Evolutionary conservation across 2,329 filamentous ascomycete species (phyloP), one percentile per base, ranked within the genome.

Genomic region (Pseudopyricularia javanii): DNA sequence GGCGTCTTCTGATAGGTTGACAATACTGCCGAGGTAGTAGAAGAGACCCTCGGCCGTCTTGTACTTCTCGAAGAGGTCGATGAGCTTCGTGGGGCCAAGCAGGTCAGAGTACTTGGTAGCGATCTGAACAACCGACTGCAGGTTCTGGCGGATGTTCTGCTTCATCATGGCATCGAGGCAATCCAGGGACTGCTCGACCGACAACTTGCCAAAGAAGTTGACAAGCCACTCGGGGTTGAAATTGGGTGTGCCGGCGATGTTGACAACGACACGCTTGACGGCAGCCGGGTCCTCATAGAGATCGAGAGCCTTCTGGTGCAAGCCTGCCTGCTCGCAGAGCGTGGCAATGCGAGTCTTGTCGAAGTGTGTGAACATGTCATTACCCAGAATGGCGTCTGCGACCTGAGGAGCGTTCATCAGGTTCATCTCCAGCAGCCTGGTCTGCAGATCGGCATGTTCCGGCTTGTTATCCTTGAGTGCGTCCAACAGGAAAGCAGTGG

Each of bases 31-130:
- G 15, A 98, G 82, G 72, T 96, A 98, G 75, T 95, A 96, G 79
- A 93, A 98, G 4, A 98, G 82, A 66, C 93, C 93, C 69, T 98
- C 93, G 3, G 89, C 85, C 34, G 93, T 97, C 69, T 93, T 91
- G 74, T 97, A 95, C 75, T 95, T 96, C 74, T 98, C 93, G 51
- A 98, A 86, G 7, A 98, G 79, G 59, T 95, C 89, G 58, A 98
- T 95, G 59, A 98, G 78, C 52, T 83, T 83, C 54, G 82, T 85
- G n/a, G 93, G 75, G 8, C 91, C 91, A 28, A 98, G 80, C 8
- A 97, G 81, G 64, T 98, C 94, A 0, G 91, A 96, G 72, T 95
- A 98, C 70, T 98, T 98, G 60, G 94, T 96, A 34, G 91, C 89
- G 58, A 98, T 86, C 64, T 95, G 91, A 55, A 97, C 89, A 33